These are phyloP conservation scores for Lithocarpus polystachyus DNA, from an alignment of 306 rosid genomes.

Conservation along the genomic window DNA sequence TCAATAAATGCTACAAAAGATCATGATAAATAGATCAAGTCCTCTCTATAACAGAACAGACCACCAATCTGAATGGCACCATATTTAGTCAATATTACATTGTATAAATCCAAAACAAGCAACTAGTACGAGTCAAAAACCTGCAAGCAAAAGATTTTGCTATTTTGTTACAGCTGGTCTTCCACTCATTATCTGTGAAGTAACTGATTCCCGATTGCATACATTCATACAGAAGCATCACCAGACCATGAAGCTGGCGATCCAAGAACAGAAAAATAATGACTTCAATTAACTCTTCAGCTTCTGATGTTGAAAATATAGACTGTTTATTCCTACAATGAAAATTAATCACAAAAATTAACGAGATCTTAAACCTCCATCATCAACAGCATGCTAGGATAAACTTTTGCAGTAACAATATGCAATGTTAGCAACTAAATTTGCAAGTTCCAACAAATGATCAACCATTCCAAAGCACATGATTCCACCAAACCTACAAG, in stretches of 20 bases:
- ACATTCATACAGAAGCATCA: constrained; percentile 59
- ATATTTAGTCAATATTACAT: not conserved
- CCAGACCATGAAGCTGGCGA: constrained; percentile 72
- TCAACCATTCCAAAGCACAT: not conserved
- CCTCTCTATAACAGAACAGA: not conserved
- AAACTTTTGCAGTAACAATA: not conserved
- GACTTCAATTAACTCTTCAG: constrained; percentile 69
- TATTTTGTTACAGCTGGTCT: constrained; percentile 61
- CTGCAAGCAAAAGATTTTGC: constrained; percentile 83
- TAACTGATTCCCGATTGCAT: constrained; percentile 60
- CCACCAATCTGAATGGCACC: not conserved
- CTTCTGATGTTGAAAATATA: constrained; percentile 65
- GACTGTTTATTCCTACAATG: constrained; percentile 53
- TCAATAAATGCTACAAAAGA: not conserved
- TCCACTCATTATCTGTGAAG: constrained; percentile 78
- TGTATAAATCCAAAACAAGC: not conserved
- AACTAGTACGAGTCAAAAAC: constrained; percentile 32
- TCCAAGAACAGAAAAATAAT: constrained; percentile 69
- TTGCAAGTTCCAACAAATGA: constrained; percentile 11
- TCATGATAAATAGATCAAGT: not conserved
- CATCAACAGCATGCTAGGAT: constrained; percentile 1
- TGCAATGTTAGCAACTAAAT: constrained; percentile 8
- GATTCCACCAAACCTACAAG: not conserved
- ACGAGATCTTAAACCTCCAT: constrained; percentile 4
- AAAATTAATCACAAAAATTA: constrained; percentile 22